Conservation (phyloP, 805 yeast species). For the Hanseniaspora occidentalis region DNA sequence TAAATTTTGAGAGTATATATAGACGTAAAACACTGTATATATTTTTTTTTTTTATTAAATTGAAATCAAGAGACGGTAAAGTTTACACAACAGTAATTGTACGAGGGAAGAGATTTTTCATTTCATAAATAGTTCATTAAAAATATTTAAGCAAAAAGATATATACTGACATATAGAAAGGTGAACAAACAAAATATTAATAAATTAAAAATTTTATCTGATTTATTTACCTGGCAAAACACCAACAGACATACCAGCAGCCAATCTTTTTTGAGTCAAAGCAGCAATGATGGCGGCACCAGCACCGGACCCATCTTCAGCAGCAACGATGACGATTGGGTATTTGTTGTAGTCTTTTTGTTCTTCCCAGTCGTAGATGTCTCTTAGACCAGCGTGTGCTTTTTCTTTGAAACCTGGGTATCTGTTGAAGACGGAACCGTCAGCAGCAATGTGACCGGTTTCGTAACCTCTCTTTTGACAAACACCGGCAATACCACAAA, state of each 20-base stretch:
- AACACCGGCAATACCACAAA: slow-evolving; percentile 92
- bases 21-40: no score
- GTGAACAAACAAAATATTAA: no score
- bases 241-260: slow-evolving; percentile 60
- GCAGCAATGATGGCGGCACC: slow-evolving; percentile 99
- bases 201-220: no score
- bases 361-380: slow-evolving; percentile 68
- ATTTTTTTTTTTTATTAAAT: no score
- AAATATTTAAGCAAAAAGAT: no score
- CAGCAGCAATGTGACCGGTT: slow-evolving; percentile 87
- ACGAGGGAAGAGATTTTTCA: not conserved
- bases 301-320: slow-evolving; percentile 97
- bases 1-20: no score
- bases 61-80: no score
- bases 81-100: no score
- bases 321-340: slow-evolving; percentile 78
- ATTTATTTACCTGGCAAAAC: slow-evolving; percentile 9
- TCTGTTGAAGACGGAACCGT: slow-evolving; percentile 89
- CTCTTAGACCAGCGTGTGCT: slow-evolving; percentile 79
- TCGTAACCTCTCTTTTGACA: slow-evolving; percentile 71
- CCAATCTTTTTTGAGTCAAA: slow-evolving; percentile 69
- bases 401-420: slow-evolving; percentile 87
- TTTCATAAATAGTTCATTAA: not conserved
- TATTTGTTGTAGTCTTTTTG: slow-evolving; percentile 34
- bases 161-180: no score